phyloP scores from a whole-genome alignment of 2,329 filamentous ascomycete species.

The Diplodia sapinea region DNA sequence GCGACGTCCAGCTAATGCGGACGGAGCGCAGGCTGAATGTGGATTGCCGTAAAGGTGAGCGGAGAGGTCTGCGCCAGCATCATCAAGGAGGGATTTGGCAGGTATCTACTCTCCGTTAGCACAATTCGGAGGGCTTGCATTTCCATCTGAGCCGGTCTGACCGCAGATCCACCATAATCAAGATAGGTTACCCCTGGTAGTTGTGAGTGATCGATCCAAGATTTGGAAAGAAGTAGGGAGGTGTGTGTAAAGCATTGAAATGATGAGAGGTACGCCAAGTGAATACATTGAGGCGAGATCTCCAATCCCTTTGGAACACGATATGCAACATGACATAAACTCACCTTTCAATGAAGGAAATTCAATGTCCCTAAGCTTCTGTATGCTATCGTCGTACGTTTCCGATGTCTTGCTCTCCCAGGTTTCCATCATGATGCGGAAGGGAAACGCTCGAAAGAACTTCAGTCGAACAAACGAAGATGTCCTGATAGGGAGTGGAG shows the following conservation, averaged over 20 bases:
- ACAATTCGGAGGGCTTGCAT: not conserved
- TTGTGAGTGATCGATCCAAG: not conserved
- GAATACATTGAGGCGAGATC: too few species aligned
- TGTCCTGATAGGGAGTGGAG: not conserved
- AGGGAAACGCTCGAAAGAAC: not conserved
- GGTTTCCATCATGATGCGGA: not conserved
- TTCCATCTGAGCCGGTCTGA: slow-evolving; percentile 33
- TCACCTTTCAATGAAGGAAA: slow-evolving; percentile 47
- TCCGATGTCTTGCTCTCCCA: too few species aligned
- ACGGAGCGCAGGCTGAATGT: slow-evolving; percentile 78
- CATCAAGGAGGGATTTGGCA: slow-evolving; percentile 76
- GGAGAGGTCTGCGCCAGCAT: slow-evolving; percentile 74
- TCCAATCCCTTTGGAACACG: too few species aligned
- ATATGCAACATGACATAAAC: not conserved
- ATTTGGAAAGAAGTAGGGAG: not conserved
- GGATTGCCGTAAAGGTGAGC: slow-evolving; percentile 86
- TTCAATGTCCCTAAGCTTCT: slow-evolving; percentile 48
- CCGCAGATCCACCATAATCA: slow-evolving; percentile 61
- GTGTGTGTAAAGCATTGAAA: too few species aligned
- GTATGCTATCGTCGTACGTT: slow-evolving; percentile 37
- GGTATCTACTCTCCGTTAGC: slow-evolving; percentile 66
- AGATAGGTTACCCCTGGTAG: slow-evolving; percentile 53
- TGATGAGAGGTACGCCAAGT: too few species aligned
- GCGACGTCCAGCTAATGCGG: slow-evolving; percentile 72
- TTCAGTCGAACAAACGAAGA: not conserved